Conservation (phyloP, 179 eudicot genomes). For the Vitellaria paradoxa region DNA sequence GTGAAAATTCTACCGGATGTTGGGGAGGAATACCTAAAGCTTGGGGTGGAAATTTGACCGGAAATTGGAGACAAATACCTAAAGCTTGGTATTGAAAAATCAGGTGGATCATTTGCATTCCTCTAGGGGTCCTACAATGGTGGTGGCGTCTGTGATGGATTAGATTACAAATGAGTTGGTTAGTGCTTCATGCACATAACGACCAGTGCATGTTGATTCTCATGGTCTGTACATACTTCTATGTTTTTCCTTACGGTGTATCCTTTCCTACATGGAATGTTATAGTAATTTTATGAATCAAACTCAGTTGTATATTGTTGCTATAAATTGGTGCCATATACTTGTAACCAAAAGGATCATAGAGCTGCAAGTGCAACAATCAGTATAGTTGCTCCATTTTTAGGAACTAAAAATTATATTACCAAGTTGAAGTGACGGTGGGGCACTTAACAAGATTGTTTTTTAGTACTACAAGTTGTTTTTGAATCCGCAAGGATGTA, state of each 20-base stretch:
- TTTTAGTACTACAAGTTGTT: too few species aligned
- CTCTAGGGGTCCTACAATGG: not conserved
- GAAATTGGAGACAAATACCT: constrained; percentile 3
- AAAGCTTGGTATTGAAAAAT: not conserved
- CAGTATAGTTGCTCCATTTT: not conserved
- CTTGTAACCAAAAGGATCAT: not conserved
- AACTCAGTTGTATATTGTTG: not conserved
- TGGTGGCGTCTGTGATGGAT: not conserved
- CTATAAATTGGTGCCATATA: not conserved
- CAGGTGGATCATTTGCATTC: not conserved
- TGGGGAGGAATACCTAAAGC: constrained; percentile 1
- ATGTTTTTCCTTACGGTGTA: not conserved
- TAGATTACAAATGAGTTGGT: not conserved
- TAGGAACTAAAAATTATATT: not conserved
- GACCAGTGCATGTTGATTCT: not conserved
- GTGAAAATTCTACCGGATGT: not conserved
- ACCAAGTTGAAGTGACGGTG: too few species aligned
- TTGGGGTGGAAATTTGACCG: constrained; percentile 7
- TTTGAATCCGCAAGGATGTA: too few species aligned
- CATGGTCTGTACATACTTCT: too few species aligned
- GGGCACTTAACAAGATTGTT: too few species aligned
- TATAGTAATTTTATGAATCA: not conserved
- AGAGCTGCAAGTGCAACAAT: not conserved
- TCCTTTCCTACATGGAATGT: not conserved
- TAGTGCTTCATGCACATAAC: not conserved